phyloP scores from a whole-genome alignment of 495 filamentous ascomycete genomes.

The Hypoxylon intermedium region DNA sequence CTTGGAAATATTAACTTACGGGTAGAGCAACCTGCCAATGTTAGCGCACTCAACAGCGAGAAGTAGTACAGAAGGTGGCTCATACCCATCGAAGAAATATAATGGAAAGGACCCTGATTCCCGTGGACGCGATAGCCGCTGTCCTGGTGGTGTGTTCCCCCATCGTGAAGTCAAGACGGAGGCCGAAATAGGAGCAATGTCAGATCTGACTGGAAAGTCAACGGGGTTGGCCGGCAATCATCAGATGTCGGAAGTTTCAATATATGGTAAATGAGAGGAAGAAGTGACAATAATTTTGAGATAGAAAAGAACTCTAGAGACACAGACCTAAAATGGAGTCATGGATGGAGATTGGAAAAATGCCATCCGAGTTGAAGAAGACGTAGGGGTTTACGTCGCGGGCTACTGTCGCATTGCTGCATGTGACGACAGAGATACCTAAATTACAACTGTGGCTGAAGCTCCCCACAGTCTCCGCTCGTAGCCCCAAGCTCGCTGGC shows the following conservation, averaged over 20 bases:
- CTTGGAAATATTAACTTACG: conserved; percentile 43
- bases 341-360: conserved; percentile 9
- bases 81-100: conserved; percentile 89
- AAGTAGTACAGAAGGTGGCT: conserved; percentile 9
- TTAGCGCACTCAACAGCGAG: conserved; percentile 22
- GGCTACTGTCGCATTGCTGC: conserved; percentile 16
- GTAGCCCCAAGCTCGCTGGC: no score
- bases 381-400: conserved; percentile 24
- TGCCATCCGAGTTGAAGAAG: conserved; percentile 22
- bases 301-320: conserved; percentile 18
- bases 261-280: conserved; percentile 28
- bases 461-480: conserved; percentile 31
- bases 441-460: conserved; percentile 36
- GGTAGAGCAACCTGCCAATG: conserved; percentile 37
- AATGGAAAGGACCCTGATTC: conserved; percentile 28
- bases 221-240: not conserved
- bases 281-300: conserved; percentile 7
- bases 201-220: conserved; percentile 1
- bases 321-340: conserved; percentile 31
- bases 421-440: conserved; percentile 36
- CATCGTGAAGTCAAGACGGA: conserved; percentile 17
- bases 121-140: conserved; percentile 29
- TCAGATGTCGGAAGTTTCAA: conserved; percentile 5
- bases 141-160: conserved; percentile 20
- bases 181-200: conserved; percentile 7